Evolutionary conservation across 345 rosid genomes (phyloP).

Genomic region (Hibiscus syriacus): DNA sequence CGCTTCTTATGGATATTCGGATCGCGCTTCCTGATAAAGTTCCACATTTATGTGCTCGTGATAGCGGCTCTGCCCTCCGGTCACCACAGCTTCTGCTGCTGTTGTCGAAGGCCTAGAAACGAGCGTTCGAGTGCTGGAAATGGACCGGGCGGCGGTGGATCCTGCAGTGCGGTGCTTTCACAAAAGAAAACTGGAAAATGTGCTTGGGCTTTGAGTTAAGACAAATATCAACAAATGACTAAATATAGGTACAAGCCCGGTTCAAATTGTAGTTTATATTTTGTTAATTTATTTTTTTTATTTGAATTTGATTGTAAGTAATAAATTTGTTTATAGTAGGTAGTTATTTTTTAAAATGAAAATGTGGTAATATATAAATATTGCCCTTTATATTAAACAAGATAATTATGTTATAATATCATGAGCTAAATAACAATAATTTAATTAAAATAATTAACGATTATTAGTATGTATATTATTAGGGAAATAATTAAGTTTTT

Average conservation of each 20-base stretch:
- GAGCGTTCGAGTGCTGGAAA: not conserved
- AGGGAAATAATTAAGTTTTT: too few relatives aligned
- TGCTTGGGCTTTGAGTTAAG: not conserved
- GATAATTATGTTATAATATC: too few relatives aligned
- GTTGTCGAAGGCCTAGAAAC: not conserved
- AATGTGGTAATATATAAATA: too few relatives aligned
- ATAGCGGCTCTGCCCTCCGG: not conserved
- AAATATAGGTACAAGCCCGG: not conserved
- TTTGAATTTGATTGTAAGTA: too few relatives aligned
- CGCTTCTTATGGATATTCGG: conserved; percentile 10
- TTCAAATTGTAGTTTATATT: not conserved
- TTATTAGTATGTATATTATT: too few relatives aligned
- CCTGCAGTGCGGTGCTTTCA: not conserved
- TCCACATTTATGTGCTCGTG: conserved; percentile 28
- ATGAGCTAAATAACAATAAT: too few relatives aligned
- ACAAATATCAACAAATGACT: not conserved
- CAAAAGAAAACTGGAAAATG: not conserved
- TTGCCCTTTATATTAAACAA: too few relatives aligned
- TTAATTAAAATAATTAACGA: too few relatives aligned
- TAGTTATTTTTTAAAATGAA: too few relatives aligned
- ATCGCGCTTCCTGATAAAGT: conserved; percentile 19
- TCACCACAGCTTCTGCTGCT: not conserved
- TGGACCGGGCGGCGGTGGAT: not conserved
- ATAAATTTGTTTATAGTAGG: too few relatives aligned
- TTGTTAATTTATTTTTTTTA: too few relatives aligned